Base-by-base conservation (phyloP, 306 rosid species). In the Vigna trinervia region DNA sequence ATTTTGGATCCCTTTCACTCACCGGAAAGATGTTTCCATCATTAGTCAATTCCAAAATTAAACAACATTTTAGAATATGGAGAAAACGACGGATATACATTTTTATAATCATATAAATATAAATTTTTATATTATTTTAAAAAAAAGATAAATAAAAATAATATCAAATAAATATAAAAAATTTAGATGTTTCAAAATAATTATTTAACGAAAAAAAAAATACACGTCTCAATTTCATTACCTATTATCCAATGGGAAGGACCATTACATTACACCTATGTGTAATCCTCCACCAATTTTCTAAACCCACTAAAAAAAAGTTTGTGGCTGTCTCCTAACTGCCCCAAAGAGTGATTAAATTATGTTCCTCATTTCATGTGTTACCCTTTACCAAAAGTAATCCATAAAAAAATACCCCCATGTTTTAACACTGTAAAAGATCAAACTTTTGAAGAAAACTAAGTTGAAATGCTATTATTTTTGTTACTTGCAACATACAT, bases 11-110 rank as follows among this genome's bases (percentile, higher is more conserved):
- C 82, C 56, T 78, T 69, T 68, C 83, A 71, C 75, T 61, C 12
- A 73, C 86, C 84, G 72, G 48, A 60, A 63, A 84, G 12, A 70
- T 23, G 26, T 52, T 52, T 79, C 75, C 61, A 74, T 82, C 76
- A 79, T 63, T 71, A 76, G 66, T 75, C 84, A n/a, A 23, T 15
- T 71, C 51, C 39, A 59, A 22, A 73, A 43, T 36, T 32, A 32
- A 56, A 8, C 56, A 61, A 48, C 3, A 68, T 11, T 45, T 66
- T 63, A 28, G 20, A 17, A 17, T 17, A 17, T 17, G 19, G 19
- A 17, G 19, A 17, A 17, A 17, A 17, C 19, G 19, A 17, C 19
- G 19, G 19, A 17, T 17, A 17, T 17, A 17, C 19, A 17, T 17
- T 17, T 17, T 17, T 17, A 17, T 17, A 17, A 17, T 17, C 19